Evolutionary conservation across 768 basidiomycete genomes (phyloP), one percentile per base, ranked within the genome.

Genomic region (Boletus fagicola): DNA sequence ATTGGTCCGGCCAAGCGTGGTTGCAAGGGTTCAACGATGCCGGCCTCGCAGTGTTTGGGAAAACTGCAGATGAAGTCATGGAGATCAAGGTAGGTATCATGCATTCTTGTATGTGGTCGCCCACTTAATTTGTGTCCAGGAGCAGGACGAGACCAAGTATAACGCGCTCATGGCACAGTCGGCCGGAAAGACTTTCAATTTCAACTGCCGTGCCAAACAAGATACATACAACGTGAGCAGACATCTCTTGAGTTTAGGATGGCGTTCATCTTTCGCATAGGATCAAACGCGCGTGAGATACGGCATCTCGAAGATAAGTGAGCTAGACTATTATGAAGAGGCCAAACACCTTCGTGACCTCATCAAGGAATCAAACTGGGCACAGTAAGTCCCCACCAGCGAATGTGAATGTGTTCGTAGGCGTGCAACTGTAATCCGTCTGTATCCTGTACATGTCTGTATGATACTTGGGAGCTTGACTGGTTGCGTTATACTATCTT

Each of bases 11-110:
- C 22, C 92, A 95, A 71, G 81, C 85, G 18, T 98, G 96, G 96
- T 76, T 98, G 45, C 91, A 92, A 60, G 93, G 90, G 4, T 99
- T 99, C 79, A 96, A 99, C 69, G 96, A 98, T 7, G 84, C 88
- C 35, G 97, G 94, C 5, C 72, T 84, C 51, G 75, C 77, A 5
- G 73, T 99, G 16, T 86, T 98, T 60, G 88, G 84, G 28, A 87
- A 84, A 75, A 74, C 82, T 33, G 96, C 92, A 12, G 83, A 94
- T 64, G 87, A 94, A 15, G 69, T 98, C 43, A 72, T 86, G 54
- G 79, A 78, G n/a, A 78, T 94, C 59, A 90, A 82, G 78, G 92
- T 90, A 49, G 6, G 53, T 28, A 40, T 4, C 2, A 47, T 13
- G 2, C 46, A 1, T 2, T 16, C 15, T 5, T 26, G 45, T 50